These are phyloP conservation scores for Hevea brasiliensis DNA, from an alignment of 345 rosid genomes.

Conservation along the genomic window DNA sequence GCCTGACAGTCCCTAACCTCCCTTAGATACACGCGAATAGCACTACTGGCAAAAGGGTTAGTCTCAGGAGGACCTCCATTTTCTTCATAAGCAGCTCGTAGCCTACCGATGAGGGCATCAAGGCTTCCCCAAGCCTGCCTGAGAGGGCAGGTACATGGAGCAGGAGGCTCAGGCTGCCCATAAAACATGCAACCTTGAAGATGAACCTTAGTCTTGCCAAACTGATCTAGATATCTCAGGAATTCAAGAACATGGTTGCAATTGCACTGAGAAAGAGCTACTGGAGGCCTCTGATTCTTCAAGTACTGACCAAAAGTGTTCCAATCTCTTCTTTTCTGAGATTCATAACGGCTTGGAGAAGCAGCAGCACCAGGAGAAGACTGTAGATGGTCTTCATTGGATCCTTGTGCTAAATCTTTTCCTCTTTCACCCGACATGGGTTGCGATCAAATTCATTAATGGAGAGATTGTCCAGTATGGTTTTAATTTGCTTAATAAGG, in stretches of 20 bases:
- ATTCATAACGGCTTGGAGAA: conserved; percentile 74
- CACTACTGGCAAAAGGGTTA: conserved; percentile 80
- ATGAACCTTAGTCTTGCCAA: conserved; percentile 84
- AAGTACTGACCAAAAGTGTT: conserved; percentile 77
- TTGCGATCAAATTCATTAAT: neutral
- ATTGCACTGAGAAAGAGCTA: conserved; percentile 60
- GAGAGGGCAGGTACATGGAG: conserved; percentile 82
- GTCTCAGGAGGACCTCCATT: conserved; percentile 76
- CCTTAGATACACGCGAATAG: conserved; percentile 66
- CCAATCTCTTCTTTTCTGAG: conserved; percentile 82
- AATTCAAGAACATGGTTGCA: conserved; percentile 68
- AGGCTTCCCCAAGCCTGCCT: conserved; percentile 95
- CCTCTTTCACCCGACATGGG: conserved; percentile 50
- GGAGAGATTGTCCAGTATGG: neutral
- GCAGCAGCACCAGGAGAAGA: conserved; percentile 27
- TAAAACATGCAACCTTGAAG: conserved; percentile 73
- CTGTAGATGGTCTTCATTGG: conserved; percentile 19
- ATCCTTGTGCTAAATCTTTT: conserved; percentile 41
- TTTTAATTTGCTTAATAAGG: neutral
- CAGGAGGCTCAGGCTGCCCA: conserved; percentile 90
- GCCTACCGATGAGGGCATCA: conserved; percentile 86
- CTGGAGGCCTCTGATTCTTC: conserved; percentile 68
- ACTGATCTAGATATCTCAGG: conserved; percentile 73
- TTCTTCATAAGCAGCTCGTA: conserved; percentile 87
- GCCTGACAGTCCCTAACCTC: conserved; percentile 85